Base-by-base conservation (phyloP, 148 eudicot species). In the Silene conica region DNA sequence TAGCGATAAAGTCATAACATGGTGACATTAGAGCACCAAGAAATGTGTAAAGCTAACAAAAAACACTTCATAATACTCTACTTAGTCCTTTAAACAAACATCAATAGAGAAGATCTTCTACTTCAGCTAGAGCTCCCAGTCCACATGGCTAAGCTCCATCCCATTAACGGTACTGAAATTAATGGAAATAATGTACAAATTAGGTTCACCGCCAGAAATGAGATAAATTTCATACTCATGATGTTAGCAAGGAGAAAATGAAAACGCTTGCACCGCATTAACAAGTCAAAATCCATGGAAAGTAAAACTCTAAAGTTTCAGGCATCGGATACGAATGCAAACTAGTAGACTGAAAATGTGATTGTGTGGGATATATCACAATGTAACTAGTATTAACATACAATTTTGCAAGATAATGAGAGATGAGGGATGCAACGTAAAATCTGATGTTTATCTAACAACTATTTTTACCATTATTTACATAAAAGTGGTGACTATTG, bases 111-210 rank as follows among this genome's bases (percentile, higher is more conserved):
- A 59, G 19, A 72, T 19, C 23, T 31, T 59, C 64, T 12, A 43
- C 20, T 60, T 43, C 66, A 72, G 75, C 55, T 38, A 11, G 25
- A 58, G 75, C 67, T 19, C 54, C 34, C 20, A 21, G 15, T 61
- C 54, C 56, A 20, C 12, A 20, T 21, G 38, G 45, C 1, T 16
- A 20, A 23, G 16, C 38, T 23, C 34, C 59, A 62, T 23, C 66
- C 57, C 23, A 7, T 46, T 73, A 73, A 41, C 76, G 76, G 43
- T 73, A 73, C 76, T 73, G 76, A 61, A 61, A 73, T 19, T 15
- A 22, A 64, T 5, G 8, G 28, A 45, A 43, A 73, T 11, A 48
- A 48, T 16, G 16, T 11, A 5, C 1, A 68, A 45, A 45, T 45
- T 46, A 68, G 57, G 28, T 20, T 66, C 12, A 22, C 54, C 50